Base-by-base conservation (phyloP, 2,329 filamentous ascomycete species). In the Verticillium alfalfae region DNA sequence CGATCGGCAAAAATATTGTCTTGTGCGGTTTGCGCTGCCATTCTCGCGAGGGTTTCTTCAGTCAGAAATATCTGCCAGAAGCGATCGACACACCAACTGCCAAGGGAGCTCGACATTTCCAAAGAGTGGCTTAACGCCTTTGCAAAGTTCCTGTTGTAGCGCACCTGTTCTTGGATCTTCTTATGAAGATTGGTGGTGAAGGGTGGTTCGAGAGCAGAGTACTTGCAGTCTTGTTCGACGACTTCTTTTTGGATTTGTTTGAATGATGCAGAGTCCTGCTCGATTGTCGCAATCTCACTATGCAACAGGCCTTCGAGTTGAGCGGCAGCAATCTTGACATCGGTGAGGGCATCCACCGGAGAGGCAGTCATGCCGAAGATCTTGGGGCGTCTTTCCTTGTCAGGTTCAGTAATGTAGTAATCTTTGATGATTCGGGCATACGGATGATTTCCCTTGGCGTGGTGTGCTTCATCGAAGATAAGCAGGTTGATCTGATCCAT, bases 301-400 rank as follows among this genome's bases (percentile, higher is more conserved):
- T 95, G 85, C 1, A 99, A 79, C 41, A 96, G 79, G 1, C 76
- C 81, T 71, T 98, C 94, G 0, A 99, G 83, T 60, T 91, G 86
- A 63, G 78, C 77, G 0, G 91, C 90, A 41, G 91, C 91, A 63
- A 85, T 79, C 16, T 81, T 79, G 34, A 96, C 83, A 66, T 97
- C 88, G 0, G 84, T 84, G 69, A 91, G 90, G 0, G 91, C 87
- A 75, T 98, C 93, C 2, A 97, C 89, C 0, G 95, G 95, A 0
- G 95, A 98, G 8, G 95, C 95, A 1, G 95, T 99, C 94, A 98
- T 97, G 34, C 94, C 94, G 66, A 99, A 90, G 22, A 99, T 88
- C 41, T 88, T 89, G 4, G 95, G 95, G 5, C 87, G 82, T 57
- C 76, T 77, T 0, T 70, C 67, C 0, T 72, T 65, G 1, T 80